Evolutionary conservation across 2,329 filamentous ascomycete species (phyloP).

Genomic region (Trichoderma koningii): DNA sequence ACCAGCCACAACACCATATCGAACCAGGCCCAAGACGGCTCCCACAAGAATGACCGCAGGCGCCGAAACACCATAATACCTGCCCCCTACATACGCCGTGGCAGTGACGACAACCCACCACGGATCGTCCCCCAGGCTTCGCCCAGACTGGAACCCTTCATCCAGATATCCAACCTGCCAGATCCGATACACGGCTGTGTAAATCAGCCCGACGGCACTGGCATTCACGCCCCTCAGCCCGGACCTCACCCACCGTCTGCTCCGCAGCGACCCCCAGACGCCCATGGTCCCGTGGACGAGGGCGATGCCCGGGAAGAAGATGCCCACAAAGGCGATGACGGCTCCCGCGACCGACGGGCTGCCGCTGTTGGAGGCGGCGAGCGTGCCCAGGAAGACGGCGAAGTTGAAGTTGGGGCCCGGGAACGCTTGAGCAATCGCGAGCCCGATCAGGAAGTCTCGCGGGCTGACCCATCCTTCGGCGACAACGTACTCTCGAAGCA

Average conservation of each 20-base stretch:
- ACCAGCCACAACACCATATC: constrained; percentile 36
- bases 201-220: constrained; percentile 61
- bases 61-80: constrained; percentile 38
- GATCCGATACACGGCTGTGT: constrained; percentile 64
- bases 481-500: constrained; percentile 64
- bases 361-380: constrained; percentile 47
- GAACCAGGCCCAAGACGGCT: constrained; percentile 39
- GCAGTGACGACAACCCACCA: constrained; percentile 66
- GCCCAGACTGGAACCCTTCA: constrained; percentile 49
- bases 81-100: constrained; percentile 39
- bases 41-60: constrained; percentile 41
- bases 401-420: constrained; percentile 56
- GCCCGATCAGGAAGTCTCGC: constrained; percentile 71
- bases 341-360: constrained; percentile 49
- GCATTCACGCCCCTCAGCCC: constrained; percentile 60
- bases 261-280: constrained; percentile 56
- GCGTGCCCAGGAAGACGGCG: constrained; percentile 57
- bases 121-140: constrained; percentile 58
- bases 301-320: constrained; percentile 54
- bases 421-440: constrained; percentile 71
- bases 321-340: constrained; percentile 53
- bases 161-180: constrained; percentile 64
- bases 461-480: constrained; percentile 69
- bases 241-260: constrained; percentile 49
- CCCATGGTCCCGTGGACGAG: constrained; percentile 55